Conservation (phyloP, 352 stramenopile species). For the Phytophthora multivora region DNA sequence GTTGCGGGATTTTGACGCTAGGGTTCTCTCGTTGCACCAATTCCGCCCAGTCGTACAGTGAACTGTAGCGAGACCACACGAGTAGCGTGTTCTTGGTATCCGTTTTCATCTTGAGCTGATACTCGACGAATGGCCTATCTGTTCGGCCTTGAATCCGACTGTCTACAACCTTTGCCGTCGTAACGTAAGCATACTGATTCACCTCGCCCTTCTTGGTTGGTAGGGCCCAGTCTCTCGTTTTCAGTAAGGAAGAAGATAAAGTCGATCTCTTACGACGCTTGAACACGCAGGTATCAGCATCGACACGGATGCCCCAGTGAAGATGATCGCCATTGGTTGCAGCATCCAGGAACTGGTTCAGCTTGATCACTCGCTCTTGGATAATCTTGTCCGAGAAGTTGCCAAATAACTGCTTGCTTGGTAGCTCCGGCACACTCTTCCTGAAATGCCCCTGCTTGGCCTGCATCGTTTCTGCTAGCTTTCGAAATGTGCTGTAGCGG, state of each 20-base stretch:
- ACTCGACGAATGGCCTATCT: constrained; percentile 16
- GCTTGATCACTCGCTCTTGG: constrained; percentile 54
- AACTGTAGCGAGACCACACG: constrained; percentile 16
- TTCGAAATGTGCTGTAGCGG: constrained; percentile 63
- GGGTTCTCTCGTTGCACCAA: constrained; percentile 5
- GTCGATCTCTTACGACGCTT: constrained; percentile 44
- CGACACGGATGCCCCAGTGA: constrained; percentile 52
- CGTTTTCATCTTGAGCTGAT: constrained; percentile 19
- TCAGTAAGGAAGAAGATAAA: constrained; percentile 1
- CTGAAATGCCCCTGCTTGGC: constrained; percentile 52
- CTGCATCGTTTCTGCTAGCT: constrained; percentile 55
- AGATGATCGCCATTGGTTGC: constrained; percentile 55
- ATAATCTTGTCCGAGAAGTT: constrained; percentile 64
- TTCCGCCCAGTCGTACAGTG: constrained; percentile 13
- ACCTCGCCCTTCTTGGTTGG: constrained; percentile 3
- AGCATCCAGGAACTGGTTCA: constrained; percentile 68
- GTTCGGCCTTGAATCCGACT: constrained; percentile 10
- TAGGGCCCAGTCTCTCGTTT: constrained; percentile 15
- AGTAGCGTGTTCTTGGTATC: constrained; percentile 14
- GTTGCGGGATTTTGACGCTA: constrained; percentile 44
- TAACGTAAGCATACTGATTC: constrained; percentile 2
- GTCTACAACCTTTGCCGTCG: constrained; percentile 12
- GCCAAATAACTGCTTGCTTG: constrained; percentile 63
- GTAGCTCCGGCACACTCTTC: constrained; percentile 60
- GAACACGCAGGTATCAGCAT: constrained; percentile 40